phyloP scores from a whole-genome alignment of 805 yeast genomes.

The Spathaspora arborariae region DNA sequence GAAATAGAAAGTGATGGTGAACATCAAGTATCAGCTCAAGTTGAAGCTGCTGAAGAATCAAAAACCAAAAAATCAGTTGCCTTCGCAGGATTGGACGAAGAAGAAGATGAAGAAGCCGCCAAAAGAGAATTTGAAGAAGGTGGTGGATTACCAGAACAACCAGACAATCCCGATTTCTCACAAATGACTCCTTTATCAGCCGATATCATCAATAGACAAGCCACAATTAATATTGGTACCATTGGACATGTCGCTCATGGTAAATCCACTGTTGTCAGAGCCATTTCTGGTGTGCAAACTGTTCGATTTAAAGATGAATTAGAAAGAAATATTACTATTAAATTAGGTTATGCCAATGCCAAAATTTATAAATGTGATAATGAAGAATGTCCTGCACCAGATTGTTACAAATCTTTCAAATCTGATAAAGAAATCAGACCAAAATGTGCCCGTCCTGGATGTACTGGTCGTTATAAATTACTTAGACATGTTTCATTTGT shows the following conservation, averaged over 20 bases:
- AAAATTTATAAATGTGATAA: constrained; percentile 92
- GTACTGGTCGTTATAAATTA: constrained; percentile 82
- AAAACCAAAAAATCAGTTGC: constrained; percentile 70
- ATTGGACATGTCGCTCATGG: constrained; percentile 97
- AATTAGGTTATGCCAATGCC: constrained; percentile 98
- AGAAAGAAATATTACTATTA: constrained; percentile 98
- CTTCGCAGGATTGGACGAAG: constrained; percentile 68
- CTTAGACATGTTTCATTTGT: constrained; percentile 97
- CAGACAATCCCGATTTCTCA: constrained; percentile 80
- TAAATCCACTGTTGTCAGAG: constrained; percentile 89
- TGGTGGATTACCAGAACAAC: constrained; percentile 97
- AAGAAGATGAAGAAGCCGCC: constrained; percentile 71
- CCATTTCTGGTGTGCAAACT: constrained; percentile 97
- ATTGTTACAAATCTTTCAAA: constrained; percentile 89
- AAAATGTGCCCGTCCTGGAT: constrained; percentile 82
- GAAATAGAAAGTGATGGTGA: constrained; percentile 45
- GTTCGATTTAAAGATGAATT: constrained; percentile 98
- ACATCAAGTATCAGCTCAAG: constrained; percentile 22
- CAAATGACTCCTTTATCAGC: constrained; percentile 83
- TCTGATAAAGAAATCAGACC: constrained; percentile 95
- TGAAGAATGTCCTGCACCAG: constrained; percentile 86
- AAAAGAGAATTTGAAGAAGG: constrained; percentile 92
- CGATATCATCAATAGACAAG: constrained; percentile 97
- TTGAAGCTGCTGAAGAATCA: constrained; percentile 17
- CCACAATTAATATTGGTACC: constrained; percentile 97